Conservation (phyloP, 2,329 filamentous ascomycete genomes). For the Rhynchosporium agropyri region DNA sequence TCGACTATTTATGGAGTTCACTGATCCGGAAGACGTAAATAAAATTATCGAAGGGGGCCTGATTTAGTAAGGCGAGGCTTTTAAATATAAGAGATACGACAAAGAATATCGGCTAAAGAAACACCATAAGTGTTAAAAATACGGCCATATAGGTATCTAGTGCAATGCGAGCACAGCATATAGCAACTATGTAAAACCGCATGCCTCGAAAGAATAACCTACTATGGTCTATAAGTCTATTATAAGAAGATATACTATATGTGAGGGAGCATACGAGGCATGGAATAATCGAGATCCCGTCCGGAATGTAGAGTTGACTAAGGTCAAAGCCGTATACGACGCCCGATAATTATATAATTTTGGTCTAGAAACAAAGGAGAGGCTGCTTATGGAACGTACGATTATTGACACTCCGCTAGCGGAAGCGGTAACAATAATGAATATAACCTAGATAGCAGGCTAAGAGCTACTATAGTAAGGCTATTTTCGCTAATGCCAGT, state of each 20-base stretch:
- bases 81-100: conserved; percentile 25
- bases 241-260: too few relatives aligned
- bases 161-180: conserved; percentile 25
- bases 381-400: not conserved
- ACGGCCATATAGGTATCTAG: conserved; percentile 30
- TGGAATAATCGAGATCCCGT: too few relatives aligned
- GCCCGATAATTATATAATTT: not conserved
- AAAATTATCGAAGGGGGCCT: not conserved
- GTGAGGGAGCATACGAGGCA: too few relatives aligned
- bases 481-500: not conserved
- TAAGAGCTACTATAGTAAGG: too few relatives aligned
- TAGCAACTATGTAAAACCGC: conserved; percentile 23
- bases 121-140: conserved; percentile 29
- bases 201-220: conserved; percentile 19
- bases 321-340: too few relatives aligned
- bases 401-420: not conserved
- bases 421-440: not conserved
- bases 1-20: conserved; percentile 22
- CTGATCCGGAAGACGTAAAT: conserved; percentile 19
- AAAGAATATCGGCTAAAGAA: conserved; percentile 26
- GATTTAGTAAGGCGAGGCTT: conserved; percentile 24
- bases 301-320: too few relatives aligned
- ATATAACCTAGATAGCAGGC: too few relatives aligned
- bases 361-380: not conserved
- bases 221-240: too few relatives aligned